Conservation (phyloP, 75 land plant species). For the Adiantum capillusveneris region DNA sequence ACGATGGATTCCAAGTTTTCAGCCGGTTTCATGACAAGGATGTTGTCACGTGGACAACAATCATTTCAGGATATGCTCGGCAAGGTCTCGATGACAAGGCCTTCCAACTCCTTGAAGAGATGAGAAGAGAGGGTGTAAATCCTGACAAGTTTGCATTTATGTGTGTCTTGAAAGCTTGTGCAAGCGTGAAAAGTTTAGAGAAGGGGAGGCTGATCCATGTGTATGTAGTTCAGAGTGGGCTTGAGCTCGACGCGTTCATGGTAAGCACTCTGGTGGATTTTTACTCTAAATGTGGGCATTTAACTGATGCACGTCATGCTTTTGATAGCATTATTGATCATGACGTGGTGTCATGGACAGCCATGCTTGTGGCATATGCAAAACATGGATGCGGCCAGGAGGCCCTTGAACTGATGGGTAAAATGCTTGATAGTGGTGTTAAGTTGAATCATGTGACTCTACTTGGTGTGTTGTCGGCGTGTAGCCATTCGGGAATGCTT, state of each 20-base stretch:
- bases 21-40: conserved; percentile 12
- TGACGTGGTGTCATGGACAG: conserved; percentile 43
- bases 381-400: conserved; percentile 29
- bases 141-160: too few relatives aligned
- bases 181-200: too few relatives aligned
- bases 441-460: conserved; percentile 44
- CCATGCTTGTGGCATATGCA: conserved; percentile 38
- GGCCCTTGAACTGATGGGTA: conserved; percentile 24
- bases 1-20: conserved; percentile 22
- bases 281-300: conserved; percentile 30
- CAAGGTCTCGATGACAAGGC: too few relatives aligned
- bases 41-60: not conserved
- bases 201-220: too few relatives aligned
- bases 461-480: conserved; percentile 42
- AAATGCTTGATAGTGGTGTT: conserved; percentile 33
- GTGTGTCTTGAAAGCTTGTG: too few relatives aligned
- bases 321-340: conserved; percentile 37
- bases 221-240: too few relatives aligned
- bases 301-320: conserved; percentile 31
- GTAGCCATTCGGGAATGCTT: conserved; percentile 50
- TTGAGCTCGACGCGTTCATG: too few relatives aligned
- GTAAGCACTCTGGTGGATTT: conserved; percentile 45
- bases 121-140: too few relatives aligned
- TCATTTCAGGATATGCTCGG: conserved; percentile 29
- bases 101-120: too few relatives aligned